Evolutionary conservation across 2,329 filamentous ascomycete species (phyloP).

Genomic region (Lojkania enalia): DNA sequence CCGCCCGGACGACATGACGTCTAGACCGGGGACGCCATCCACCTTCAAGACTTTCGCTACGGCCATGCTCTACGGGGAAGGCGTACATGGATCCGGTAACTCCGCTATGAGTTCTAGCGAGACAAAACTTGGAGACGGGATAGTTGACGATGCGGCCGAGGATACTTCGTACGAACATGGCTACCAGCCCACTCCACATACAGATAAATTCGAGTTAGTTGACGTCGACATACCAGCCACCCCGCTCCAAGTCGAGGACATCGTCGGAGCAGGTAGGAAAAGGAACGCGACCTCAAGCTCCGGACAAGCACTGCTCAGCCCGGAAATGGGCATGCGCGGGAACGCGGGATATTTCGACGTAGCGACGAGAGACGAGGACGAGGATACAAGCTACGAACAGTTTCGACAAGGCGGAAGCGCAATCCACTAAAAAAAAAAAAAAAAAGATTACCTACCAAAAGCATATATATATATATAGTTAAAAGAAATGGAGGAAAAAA

Average conservation of each 20-base stretch:
- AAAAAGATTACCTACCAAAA: no score
- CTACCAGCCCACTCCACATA: conserved; percentile 26
- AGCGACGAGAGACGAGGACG: conserved; percentile 11
- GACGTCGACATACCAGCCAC: conserved; percentile 26
- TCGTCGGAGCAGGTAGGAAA: conserved; percentile 17
- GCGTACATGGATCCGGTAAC: conserved; percentile 7
- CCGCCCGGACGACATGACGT: conserved; percentile 60
- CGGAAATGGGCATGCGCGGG: conserved; percentile 6
- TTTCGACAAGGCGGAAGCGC: conserved; percentile 16
- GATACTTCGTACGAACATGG: conserved; percentile 32
- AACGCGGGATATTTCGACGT: conserved; percentile 12
- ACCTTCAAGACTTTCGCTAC: conserved; percentile 34
- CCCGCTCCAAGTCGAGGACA: conserved; percentile 27
- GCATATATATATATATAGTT: no score
- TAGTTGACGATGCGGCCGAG: conserved; percentile 8
- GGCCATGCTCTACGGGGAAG: conserved; percentile 17
- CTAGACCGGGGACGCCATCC: conserved; percentile 32
- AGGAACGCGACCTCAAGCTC: conserved; percentile 4
- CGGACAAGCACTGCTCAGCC: conserved; percentile 22
- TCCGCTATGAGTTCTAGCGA: conserved; percentile 26
- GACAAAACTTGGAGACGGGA: conserved; percentile 21
- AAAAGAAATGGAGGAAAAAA: no score
- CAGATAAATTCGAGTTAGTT: conserved; percentile 22
- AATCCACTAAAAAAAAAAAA: no score
- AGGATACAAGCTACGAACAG: conserved; percentile 25